phyloP scores from a whole-genome alignment of 2,329 filamentous ascomycete genomes.

The Triangularia setosa region DNA sequence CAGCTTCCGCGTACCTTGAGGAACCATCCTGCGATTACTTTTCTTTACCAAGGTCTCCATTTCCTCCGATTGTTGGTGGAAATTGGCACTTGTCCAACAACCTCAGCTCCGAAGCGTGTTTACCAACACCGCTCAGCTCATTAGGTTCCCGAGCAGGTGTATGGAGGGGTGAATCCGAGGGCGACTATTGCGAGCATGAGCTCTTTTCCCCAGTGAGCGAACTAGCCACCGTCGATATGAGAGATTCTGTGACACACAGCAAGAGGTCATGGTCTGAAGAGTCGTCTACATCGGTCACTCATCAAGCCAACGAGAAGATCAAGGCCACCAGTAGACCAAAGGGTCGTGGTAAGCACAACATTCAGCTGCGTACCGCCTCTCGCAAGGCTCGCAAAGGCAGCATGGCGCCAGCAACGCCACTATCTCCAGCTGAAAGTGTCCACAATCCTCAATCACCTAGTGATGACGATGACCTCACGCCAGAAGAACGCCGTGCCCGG shows the following conservation, averaged over 20 bases:
- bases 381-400: constrained; percentile 18
- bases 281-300: neutral
- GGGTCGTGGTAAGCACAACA: constrained; percentile 7
- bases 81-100: constrained; percentile 7
- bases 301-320: neutral
- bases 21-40: constrained; percentile 10
- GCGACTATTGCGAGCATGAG: constrained; percentile 8
- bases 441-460: neutral
- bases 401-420: neutral
- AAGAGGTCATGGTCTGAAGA: constrained; percentile 5
- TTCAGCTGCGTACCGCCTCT: constrained; percentile 22
- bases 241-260: neutral
- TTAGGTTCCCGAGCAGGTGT: neutral
- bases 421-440: neutral
- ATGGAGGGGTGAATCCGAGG: constrained; percentile 13
- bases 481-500: constrained; percentile 31
- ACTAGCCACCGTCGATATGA: neutral
- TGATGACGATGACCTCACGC: constrained; percentile 22
- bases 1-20: constrained; percentile 9
- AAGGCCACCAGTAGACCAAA: constrained; percentile 2
- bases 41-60: constrained; percentile 1
- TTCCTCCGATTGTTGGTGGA: neutral
- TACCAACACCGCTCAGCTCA: neutral
- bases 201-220: constrained; percentile 5
- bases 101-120: neutral